Conservation (phyloP, 495 filamentous ascomycete genomes). For the Trichoderma asperelloides region DNA sequence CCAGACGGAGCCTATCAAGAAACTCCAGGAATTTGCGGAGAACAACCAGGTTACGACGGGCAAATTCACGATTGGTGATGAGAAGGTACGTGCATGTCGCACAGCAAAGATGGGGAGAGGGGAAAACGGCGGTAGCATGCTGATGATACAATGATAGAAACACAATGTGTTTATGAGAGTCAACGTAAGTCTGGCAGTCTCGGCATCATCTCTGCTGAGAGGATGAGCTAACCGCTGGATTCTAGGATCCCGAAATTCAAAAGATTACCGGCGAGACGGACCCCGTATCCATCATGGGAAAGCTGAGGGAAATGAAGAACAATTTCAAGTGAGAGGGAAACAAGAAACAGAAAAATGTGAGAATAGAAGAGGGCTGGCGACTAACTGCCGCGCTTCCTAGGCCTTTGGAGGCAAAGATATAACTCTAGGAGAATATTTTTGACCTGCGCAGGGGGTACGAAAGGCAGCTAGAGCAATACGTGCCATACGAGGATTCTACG, state of each 20-base stretch:
- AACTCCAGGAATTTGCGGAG: constrained; percentile 66
- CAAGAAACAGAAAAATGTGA: neutral
- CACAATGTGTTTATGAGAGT: constrained; percentile 97
- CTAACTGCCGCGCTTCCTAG: neutral
- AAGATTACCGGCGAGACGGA: constrained; percentile 75
- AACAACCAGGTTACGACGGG: constrained; percentile 83
- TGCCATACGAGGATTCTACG: neutral
- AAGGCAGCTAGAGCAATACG: too few species aligned
- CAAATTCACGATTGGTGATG: constrained; percentile 93
- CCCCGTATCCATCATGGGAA: constrained; percentile 78
- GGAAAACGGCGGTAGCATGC: neutral
- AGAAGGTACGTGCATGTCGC: constrained; percentile 64
- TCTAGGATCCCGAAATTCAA: constrained; percentile 73
- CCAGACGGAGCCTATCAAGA: constrained; percentile 65
- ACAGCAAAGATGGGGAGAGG: neutral
- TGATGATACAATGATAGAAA: constrained; percentile 40
- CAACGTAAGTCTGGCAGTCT: constrained; percentile 46
- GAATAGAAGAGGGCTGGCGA: neutral
- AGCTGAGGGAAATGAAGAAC: constrained; percentile 91
- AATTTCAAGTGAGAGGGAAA: constrained; percentile 52
- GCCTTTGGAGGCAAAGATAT: constrained; percentile 2
- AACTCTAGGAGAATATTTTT: neutral
- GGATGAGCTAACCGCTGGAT: constrained; percentile 12
- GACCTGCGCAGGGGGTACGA: neutral
- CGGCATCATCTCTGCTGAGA: neutral